phyloP scores from a whole-genome alignment of 257 asterid species.

The Prunella vulgaris region DNA sequence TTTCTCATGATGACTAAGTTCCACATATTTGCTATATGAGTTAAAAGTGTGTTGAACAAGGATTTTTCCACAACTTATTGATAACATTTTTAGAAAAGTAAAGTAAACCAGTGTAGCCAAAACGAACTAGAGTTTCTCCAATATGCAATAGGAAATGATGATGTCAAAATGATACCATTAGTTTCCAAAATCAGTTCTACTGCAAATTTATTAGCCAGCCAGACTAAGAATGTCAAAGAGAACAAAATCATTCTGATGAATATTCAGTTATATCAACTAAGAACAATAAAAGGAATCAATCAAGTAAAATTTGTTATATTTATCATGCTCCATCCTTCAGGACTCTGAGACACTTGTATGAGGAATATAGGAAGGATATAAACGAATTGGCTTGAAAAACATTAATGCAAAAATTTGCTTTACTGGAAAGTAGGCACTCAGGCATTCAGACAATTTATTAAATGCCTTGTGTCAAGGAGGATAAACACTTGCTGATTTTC shows the following conservation, averaged over 20 bases:
- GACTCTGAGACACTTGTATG: no score
- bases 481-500: neutral
- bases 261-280: no score
- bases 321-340: no score
- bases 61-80: neutral
- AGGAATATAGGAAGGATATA: no score
- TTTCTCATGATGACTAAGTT: neutral
- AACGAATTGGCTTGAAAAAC: no score
- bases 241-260: no score
- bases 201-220: no score
- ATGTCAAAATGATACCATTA: neutral
- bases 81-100: neutral
- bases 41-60: neutral
- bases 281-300: no score
- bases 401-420: no score
- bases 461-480: neutral
- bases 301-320: no score
- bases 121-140: neutral
- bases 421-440: neutral
- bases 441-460: neutral
- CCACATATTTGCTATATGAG: neutral
- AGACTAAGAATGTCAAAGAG: no score
- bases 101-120: neutral
- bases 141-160: neutral
- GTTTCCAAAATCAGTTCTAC: neutral